phyloP scores from a whole-genome alignment of 768 basidiomycete genomes.

The Naganishia randhawae region DNA sequence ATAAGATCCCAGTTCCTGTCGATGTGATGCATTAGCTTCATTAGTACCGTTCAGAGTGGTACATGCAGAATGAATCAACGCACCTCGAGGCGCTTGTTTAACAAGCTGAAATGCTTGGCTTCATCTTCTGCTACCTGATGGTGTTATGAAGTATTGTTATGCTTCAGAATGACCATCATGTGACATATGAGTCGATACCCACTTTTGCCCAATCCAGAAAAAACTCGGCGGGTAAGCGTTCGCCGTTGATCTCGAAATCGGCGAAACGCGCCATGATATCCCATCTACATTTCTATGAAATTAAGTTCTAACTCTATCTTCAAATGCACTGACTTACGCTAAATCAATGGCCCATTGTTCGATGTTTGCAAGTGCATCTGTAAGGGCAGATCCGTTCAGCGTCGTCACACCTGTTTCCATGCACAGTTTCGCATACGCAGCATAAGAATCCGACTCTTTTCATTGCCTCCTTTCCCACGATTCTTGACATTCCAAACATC shows the following conservation, averaged over 20 bases:
- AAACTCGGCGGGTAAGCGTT: conserved; percentile 66
- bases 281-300: conserved; percentile 57
- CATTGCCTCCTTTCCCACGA: conserved; percentile 54
- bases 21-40: background rate
- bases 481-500: conserved; percentile 59
- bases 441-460: conserved; percentile 67
- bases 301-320: background rate
- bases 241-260: conserved; percentile 49
- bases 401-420: background rate
- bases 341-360: conserved; percentile 87
- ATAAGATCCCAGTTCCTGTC: conserved; percentile 55
- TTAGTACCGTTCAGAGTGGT: background rate
- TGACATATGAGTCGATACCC: background rate
- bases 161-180: background rate
- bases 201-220: conserved; percentile 75
- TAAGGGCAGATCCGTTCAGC: background rate
- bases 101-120: conserved; percentile 68
- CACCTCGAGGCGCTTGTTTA: conserved; percentile 59
- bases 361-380: conserved; percentile 71
- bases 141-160: background rate
- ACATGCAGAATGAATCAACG: background rate
- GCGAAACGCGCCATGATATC: conserved; percentile 78
- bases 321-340: conserved; percentile 55
- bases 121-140: conserved; percentile 68
- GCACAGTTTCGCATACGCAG: conserved; percentile 52